A percentile compares a stretch with the other conserved stretches of the same genome.
Conservation (phyloP, 345 rosid species). For the Syzygium grande region DNA sequence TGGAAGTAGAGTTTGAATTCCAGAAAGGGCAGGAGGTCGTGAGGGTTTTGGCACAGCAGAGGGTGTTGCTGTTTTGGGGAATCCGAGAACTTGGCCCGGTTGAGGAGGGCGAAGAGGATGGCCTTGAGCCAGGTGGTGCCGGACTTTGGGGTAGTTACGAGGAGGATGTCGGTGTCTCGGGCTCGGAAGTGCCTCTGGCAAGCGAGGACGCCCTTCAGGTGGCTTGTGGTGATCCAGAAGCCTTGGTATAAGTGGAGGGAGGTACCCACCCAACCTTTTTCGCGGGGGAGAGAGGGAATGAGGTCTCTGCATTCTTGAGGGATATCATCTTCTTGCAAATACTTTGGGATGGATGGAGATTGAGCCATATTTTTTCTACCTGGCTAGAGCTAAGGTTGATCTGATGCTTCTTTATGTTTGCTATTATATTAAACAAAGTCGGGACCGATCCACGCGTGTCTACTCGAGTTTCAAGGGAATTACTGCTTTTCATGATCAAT, state of each 20-base stretch:
- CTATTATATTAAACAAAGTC: no score
- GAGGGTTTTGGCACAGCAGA: neutral
- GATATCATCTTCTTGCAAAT: neutral
- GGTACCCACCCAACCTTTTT: no score
- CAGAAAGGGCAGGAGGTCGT: slow-evolving; percentile 4
- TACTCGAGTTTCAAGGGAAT: no score
- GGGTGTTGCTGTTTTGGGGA: neutral
- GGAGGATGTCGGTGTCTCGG: neutral
- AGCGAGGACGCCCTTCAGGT: neutral
- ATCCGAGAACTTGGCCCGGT: neutral
- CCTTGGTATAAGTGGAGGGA: no score
- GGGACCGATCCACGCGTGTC: no score
- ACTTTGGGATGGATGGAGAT: no score
- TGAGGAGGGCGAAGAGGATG: neutral
- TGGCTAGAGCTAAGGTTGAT: no score
- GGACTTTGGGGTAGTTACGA: slow-evolving; percentile 1
- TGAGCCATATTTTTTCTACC: no score
- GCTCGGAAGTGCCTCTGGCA: neutral
- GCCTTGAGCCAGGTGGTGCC: slow-evolving; percentile 9
- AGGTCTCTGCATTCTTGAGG: neutral
- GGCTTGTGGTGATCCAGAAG: neutral
- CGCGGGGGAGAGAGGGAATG: neutral
- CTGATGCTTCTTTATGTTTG: no score
- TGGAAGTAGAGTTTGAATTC: neutral
- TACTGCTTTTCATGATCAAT: no score